Evolutionary conservation across 805 yeast species (phyloP).

Genomic region (Saturnispora saitoi): DNA sequence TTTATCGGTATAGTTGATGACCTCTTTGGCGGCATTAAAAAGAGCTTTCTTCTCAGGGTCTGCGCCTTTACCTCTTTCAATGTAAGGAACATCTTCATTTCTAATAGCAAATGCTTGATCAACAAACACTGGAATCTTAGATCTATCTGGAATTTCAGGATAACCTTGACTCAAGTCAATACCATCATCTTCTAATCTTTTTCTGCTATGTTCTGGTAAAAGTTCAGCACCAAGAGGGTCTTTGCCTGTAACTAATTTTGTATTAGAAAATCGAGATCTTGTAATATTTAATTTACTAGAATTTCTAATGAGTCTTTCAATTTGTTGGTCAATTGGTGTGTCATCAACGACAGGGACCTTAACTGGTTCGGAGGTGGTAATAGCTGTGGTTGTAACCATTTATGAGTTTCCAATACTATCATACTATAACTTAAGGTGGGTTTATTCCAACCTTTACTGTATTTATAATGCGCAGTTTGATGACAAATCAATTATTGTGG

Average conservation of each 20-base stretch:
- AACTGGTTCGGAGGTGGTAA: background rate
- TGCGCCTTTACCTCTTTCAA: conserved; percentile 29
- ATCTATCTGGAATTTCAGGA: conserved; percentile 29
- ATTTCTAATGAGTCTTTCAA: conserved; percentile 12
- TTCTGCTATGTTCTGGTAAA: conserved; percentile 22
- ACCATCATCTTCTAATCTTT: conserved; percentile 29
- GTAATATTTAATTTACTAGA: conserved; percentile 8
- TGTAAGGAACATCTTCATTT: conserved; percentile 26
- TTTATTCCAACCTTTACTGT: background rate
- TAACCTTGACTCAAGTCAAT: conserved; percentile 32
- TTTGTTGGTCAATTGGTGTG: conserved; percentile 9
- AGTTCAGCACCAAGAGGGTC: conserved; percentile 17
- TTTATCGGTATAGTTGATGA: background rate
- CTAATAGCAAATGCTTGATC: conserved; percentile 34
- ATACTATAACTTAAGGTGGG: too few species aligned
- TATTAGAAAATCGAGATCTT: conserved; percentile 6
- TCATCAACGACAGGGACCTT: background rate
- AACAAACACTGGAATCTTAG: conserved; percentile 29
- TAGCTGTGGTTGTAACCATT: background rate
- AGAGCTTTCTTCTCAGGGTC: conserved; percentile 24
- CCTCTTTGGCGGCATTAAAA: background rate
- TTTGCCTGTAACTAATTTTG: background rate
- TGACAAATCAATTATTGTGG: background rate
- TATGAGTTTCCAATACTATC: too few species aligned
- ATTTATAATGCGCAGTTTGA: background rate